Evolutionary conservation across 495 filamentous ascomycete species (phyloP), one percentile per base, ranked within the genome.

Genomic region (Neurospora sp.): DNA sequence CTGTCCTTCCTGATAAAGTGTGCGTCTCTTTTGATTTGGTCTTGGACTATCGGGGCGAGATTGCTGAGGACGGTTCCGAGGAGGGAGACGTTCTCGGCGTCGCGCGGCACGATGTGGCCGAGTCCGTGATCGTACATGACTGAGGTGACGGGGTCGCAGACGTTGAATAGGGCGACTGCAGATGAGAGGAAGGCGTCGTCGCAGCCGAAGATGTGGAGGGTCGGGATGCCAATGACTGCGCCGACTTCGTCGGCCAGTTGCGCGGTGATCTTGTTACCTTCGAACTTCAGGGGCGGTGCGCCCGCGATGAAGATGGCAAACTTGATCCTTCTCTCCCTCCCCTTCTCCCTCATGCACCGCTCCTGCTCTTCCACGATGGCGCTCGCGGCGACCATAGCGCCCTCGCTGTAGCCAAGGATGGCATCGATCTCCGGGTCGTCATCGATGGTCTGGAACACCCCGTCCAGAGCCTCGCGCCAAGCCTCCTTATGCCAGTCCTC

Each of bases 71-170:
- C 72, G 18, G 79, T 76, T 37, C 77, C 81, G 9, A 88, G 76
- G 68, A 84, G 80, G 16, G 77, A 74, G 8, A 87, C 79, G 18
- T 83, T 86, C 73, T 86, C 78, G 41, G 80, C 82, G 48, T 84
- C 84, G 61, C 88, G 81, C 0, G 86, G 87, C 22, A 88, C 81
- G 11, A 84, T 82, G 79, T 88, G 87, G 1, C 88, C 87, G 8
- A 84, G 82, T 2, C 85, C 87, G 73, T 89, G 87, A 75, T 89
- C 88, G 71, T 88, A 89, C 35, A 89, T 77, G 68, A 81, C 78
- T 3, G 87, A 84, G 2, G 69, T 79, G 39, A 86, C 82, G 37
- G 77, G 81, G 68, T 87, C 82, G 76, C 87, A 90, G 37, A 88
- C 76, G 76, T 89, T 89, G 78, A 85, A 89, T 7, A 90, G 77